A percentile compares a stretch with the other conserved stretches of the same genome.
These are phyloP conservation scores for Neurospora crassa DNA, from an alignment of 2,329 filamentous ascomycete genomes.

Conservation along the genomic window DNA sequence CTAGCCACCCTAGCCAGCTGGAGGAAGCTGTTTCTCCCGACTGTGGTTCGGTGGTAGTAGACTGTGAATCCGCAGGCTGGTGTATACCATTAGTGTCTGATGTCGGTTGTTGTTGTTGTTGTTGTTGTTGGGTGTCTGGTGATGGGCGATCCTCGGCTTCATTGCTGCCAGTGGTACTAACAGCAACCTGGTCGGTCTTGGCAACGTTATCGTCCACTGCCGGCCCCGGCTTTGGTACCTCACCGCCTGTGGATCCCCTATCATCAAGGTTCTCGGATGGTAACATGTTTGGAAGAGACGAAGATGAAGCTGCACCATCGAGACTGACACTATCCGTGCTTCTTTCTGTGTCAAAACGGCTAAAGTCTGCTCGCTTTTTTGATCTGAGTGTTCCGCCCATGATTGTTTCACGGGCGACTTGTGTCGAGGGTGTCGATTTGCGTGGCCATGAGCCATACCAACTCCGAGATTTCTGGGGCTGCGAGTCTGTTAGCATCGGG, in stretches of 20 bases:
- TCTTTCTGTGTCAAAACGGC: constrained; percentile 39
- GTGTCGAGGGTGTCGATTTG: constrained; percentile 50
- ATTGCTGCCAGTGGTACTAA: neutral
- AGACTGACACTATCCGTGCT: constrained; percentile 21
- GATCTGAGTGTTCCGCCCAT: constrained; percentile 44
- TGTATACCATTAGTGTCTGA: constrained; percentile 1
- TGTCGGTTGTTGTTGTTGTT: neutral
- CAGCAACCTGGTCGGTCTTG: constrained; percentile 3
- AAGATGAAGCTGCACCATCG: constrained; percentile 23
- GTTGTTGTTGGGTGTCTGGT: neutral
- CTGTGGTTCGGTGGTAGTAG: constrained; percentile 6
- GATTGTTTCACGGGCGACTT: constrained; percentile 52
- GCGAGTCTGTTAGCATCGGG: constrained; percentile 7
- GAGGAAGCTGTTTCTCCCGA: constrained; percentile 26
- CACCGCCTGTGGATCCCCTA: constrained; percentile 4
- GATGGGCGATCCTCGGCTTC: neutral
- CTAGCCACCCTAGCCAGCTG: constrained; percentile 48
- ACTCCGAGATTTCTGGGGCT: constrained; percentile 45
- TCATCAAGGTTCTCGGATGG: constrained; percentile 16
- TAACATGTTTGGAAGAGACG: constrained; percentile 21
- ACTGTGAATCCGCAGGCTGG: neutral
- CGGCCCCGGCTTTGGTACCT: constrained; percentile 5
- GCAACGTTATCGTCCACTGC: constrained; percentile 1
- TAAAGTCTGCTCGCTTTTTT: constrained; percentile 36
- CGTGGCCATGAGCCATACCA: constrained; percentile 57